phyloP scores from a whole-genome alignment of 805 yeast genomes.

The Zygosaccharomyces bisporus region DNA sequence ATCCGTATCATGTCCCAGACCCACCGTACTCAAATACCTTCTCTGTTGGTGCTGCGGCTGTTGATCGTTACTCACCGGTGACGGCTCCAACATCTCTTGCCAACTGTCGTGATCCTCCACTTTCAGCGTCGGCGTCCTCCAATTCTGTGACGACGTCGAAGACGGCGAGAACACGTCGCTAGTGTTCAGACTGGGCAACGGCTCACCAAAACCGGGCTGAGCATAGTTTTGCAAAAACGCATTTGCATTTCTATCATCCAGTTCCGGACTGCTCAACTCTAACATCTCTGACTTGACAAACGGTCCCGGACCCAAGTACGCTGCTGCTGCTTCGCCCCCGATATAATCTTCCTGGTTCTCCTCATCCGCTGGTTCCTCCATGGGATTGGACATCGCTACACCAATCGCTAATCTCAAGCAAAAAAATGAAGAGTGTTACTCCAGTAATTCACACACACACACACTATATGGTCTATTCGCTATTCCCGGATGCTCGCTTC shows the following conservation, averaged over 20 bases:
- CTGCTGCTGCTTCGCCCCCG: slow-evolving; percentile 2
- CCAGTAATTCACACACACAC: background rate
- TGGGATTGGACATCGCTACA: slow-evolving; percentile 10
- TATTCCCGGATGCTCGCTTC: background rate
- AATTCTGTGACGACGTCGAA: slow-evolving; percentile 14
- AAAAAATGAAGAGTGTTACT: background rate
- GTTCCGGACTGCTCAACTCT: slow-evolving; percentile 5
- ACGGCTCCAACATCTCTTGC: slow-evolving; percentile 12
- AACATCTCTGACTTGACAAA: slow-evolving; percentile 5
- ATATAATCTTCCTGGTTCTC: slow-evolving; percentile 3
- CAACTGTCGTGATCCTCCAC: slow-evolving; percentile 17
- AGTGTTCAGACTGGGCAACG: slow-evolving; percentile 1
- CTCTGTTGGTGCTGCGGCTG: slow-evolving; percentile 5
- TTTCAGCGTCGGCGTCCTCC: slow-evolving; percentile 23
- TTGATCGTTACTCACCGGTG: slow-evolving; percentile 10
- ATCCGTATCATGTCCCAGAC: slow-evolving; percentile 11
- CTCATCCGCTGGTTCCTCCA: slow-evolving; percentile 10
- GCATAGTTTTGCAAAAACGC: slow-evolving; percentile 10
- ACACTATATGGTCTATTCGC: background rate
- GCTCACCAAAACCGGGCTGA: background rate
- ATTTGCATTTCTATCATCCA: slow-evolving; percentile 3
- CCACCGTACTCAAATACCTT: slow-evolving; percentile 10
- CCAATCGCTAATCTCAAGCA: background rate
- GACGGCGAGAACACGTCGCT: slow-evolving; percentile 16
- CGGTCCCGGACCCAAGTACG: slow-evolving; percentile 1